phyloP scores from a whole-genome alignment of 108 stramenopile species.

The Conticribra guillardii region DNA sequence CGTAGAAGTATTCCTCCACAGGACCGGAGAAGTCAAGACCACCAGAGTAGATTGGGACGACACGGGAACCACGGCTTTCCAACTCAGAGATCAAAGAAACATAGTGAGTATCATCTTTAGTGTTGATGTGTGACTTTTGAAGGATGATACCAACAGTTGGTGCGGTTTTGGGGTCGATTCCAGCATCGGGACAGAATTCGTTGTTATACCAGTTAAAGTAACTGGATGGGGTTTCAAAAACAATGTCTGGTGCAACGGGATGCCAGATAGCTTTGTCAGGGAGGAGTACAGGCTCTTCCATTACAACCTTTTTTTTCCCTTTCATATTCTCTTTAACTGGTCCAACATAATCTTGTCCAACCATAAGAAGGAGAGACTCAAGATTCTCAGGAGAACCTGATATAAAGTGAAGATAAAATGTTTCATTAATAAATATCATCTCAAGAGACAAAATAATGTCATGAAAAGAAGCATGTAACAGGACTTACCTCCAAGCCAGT shows the following conservation, averaged over 20 bases:
- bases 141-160: constrained; percentile 93
- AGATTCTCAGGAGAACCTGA: constrained; percentile 91
- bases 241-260: constrained; percentile 91
- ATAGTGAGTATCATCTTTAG: constrained; percentile 97
- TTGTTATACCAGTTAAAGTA: constrained; percentile 96
- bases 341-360: constrained; percentile 92
- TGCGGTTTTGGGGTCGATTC: constrained; percentile 87
- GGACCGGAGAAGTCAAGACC: constrained; percentile 98
- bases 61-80: constrained; percentile 92
- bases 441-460: neutral
- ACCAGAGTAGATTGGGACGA: constrained; percentile 93
- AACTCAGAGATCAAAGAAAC: constrained; percentile 94
- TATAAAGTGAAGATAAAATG: constrained; percentile 11
- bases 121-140: constrained; percentile 99
- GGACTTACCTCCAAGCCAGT: constrained; percentile 92
- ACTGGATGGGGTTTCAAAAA: constrained; percentile 84
- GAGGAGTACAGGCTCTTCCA: constrained; percentile 92
- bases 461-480: neutral
- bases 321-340: constrained; percentile 80
- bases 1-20: constrained; percentile 94
- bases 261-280: constrained; percentile 99
- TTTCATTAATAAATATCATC: constrained; percentile 1
- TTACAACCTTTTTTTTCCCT: constrained; percentile 79
- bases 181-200: constrained; percentile 93
- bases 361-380: constrained; percentile 90